These are phyloP conservation scores for Macrophomina pseudophaseolina DNA, from an alignment of 2,329 filamentous ascomycete genomes.

Conservation along the genomic window DNA sequence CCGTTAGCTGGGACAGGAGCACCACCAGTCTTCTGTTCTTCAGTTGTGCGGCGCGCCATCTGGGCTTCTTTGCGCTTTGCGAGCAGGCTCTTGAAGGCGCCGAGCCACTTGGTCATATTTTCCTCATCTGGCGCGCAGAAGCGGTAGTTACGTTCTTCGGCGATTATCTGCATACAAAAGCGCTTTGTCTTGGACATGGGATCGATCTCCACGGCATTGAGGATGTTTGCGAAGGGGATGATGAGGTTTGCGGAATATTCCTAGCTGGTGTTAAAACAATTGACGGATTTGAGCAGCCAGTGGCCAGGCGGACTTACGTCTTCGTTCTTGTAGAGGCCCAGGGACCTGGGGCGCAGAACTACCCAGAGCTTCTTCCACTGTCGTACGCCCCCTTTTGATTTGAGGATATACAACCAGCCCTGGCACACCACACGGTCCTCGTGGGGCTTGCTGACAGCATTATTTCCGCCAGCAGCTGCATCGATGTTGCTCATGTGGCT, in stretches of 20 bases:
- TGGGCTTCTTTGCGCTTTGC: slow-evolving; percentile 67
- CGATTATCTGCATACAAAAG: slow-evolving; percentile 90
- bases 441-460: slow-evolving; percentile 50
- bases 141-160: slow-evolving; percentile 73
- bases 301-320: slow-evolving; percentile 38
- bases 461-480: slow-evolving; percentile 33
- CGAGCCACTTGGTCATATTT: slow-evolving; percentile 79
- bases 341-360: slow-evolving; percentile 81
- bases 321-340: slow-evolving; percentile 93
- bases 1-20: neutral
- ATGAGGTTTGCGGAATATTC: slow-evolving; percentile 90
- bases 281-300: neutral
- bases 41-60: neutral
- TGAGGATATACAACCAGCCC: slow-evolving; percentile 84
- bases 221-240: slow-evolving; percentile 75
- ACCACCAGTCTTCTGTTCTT: neutral
- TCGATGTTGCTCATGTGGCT: slow-evolving; percentile 66
- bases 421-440: slow-evolving; percentile 93
- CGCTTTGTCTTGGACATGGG: slow-evolving; percentile 82
- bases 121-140: slow-evolving; percentile 76
- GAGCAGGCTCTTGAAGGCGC: slow-evolving; percentile 86
- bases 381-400: slow-evolving; percentile 79
- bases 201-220: slow-evolving; percentile 92
- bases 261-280: slow-evolving; percentile 37
- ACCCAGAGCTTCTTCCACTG: slow-evolving; percentile 97